Percentiles rank a stretch among this genome's conserved stretches.
phyloP scores from a whole-genome alignment of 257 asterid species.

The Solanum chmielewskii region DNA sequence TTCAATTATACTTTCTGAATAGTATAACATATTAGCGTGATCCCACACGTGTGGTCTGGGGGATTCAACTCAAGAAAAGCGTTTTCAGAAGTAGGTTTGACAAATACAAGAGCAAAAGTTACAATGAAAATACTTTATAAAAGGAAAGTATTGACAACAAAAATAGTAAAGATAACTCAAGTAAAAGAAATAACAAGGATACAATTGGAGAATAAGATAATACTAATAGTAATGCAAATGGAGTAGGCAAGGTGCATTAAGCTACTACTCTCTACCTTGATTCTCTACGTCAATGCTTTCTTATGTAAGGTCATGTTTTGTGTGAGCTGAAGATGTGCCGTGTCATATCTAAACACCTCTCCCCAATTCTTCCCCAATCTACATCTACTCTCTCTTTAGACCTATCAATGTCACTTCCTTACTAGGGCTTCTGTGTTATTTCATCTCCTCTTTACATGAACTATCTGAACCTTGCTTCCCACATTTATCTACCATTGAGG shows the following conservation, averaged over 20 bases:
- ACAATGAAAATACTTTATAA: not conserved
- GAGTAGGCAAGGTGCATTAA: not conserved
- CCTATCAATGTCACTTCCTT: not conserved
- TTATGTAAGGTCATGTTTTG: not conserved
- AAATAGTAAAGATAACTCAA: not conserved
- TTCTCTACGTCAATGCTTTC: not conserved
- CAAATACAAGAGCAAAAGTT: not conserved
- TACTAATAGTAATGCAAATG: not conserved
- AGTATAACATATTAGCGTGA: not conserved
- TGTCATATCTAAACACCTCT: not conserved
- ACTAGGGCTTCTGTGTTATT: not conserved
- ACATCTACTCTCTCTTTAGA: not conserved
- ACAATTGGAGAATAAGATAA: not conserved
- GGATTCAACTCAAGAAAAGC: not conserved
- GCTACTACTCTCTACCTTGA: not conserved
- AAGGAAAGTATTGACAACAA: not conserved
- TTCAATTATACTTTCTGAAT: not conserved
- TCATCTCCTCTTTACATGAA: not conserved
- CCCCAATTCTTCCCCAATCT: not conserved
- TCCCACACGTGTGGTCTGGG: not conserved
- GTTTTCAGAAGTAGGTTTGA: not conserved
- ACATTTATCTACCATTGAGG: not conserved
- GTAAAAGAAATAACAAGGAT: not conserved
- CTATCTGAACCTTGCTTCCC: not conserved
- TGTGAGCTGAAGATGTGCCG: not conserved